Base-by-base conservation (phyloP, 164 flowering plant genomes). In the Sedum album region DNA sequence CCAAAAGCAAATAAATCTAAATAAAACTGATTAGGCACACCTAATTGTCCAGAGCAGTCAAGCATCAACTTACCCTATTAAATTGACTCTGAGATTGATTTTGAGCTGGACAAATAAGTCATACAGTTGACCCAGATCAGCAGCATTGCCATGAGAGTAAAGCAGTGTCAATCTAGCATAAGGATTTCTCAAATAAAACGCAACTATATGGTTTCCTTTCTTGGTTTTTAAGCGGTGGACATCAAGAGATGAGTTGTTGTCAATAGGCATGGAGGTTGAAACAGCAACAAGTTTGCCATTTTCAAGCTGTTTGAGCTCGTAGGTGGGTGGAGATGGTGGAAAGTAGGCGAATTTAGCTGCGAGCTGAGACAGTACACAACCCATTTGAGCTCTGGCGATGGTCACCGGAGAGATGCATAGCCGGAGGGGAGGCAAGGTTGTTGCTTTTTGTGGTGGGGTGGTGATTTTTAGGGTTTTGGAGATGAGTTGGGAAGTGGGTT, bases 71-170 rank as follows among this genome's bases (percentile, higher is more conserved):
- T 85, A 93, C 98, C 98, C 98, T 73, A 93, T 87, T 69, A 93
- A 75, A 78, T 93, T 93, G 68, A 93, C 96, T 73, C 90, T 82
- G 76, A 93, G 97, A 80, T 89, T 91, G 71, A 87, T 78, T 79
- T 88, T 89, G 71, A 93, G 97, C 79, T 93, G 97, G 14, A 86
- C 86, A 70, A 93, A 93, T 76, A 93, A 93, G 69, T 93, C 96
- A 64, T 85, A 91, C 36, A 93, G 90, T 64, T 93, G 97, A 28
- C 98, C 98, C 63, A 93, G 83, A 80, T 93, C 98, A 61, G 96
- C 93, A 17, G 96, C 98, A 83, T 93, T 93, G 60, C 98, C 98
- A 81, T 93, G 98, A 6, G 97, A 91, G 76, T 91, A 93, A 0
- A 93, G 86, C 66, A 93, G 66, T 48, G 98, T 93, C 60, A 93